Base-by-base conservation (phyloP, 495 filamentous ascomycete genomes). In the Lophiotrema nucula region DNA sequence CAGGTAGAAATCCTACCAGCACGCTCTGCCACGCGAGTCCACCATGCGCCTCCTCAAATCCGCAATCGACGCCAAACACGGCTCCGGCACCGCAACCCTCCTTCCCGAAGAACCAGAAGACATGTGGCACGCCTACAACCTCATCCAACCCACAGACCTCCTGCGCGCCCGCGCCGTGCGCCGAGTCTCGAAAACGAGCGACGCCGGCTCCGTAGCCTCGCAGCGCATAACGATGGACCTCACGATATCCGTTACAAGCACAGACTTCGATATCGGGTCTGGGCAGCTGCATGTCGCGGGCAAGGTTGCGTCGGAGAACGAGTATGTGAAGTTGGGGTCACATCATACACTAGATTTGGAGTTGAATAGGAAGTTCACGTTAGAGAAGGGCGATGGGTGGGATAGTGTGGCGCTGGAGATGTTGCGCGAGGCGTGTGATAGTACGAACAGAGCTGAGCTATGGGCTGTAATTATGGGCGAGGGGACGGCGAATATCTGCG, bases 71-170 rank as follows among this genome's bases (percentile, higher is more conserved):
- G 25, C 51, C 60, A 82, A 82, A 27, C 76, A 89, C 75, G 89
- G 88, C 77, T 86, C 87, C 3, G 89, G 88, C 11, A 83, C 76
- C 52, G 83, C 96, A 61, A 89, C 87, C 24, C 77, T 98, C 45
- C 81, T 89, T 45, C 92, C 93, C 2, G 85, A 90, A 68, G 93
- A 96, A 66, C 89, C 91, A 26, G 93, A 97, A 75, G 93, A 98
- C 71, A 96, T 98, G 91, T 98, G 93, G 93, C 92, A 97, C 67
- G 87, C 88, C 70, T 92, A 96, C 79, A 98, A 98, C 74, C 81
- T 98, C 33, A 92, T 98, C 70, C 82, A 84, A 12, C 81, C 84
- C 22, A 79, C 75, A 33, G 95, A 98, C 63, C 74, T 89, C 44
- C 79, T 98, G 53, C 85, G 84, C 61, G 91, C 90, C 25, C 87